Base-by-base conservation (phyloP, 2,329 filamentous ascomycete species). In the Phialocephala sp. region DNA sequence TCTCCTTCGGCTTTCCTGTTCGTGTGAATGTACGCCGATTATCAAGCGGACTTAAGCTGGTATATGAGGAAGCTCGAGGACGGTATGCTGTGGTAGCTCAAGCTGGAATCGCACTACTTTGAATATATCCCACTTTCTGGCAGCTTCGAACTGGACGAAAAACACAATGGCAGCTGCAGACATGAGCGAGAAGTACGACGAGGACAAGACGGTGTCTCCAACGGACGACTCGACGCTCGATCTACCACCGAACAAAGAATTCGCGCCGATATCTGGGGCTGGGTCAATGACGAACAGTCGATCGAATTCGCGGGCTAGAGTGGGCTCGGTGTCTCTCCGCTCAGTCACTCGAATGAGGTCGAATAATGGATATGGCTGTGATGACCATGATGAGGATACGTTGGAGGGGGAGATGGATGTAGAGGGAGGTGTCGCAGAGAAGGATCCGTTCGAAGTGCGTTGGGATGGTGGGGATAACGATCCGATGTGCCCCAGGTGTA, bases 381-480 rank as follows among this genome's bases (percentile, higher is more conserved):
- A 76, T 47, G 71, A 75, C 55, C 60, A 75, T 66, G 72, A 72
- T 45, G 59, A 63, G 1, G 60, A 66, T 14, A 58, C 65, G 11
- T 58, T 39, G 11, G 60, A 60, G 4, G 50, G 50, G 14, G 69
- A 68, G 1, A 61, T 54, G 2, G 67, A 68, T 52, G 52, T 59
- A 1, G 61, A 67, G n/a, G 63, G 60, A 55, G 73, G 67, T 41
- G 73, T 68, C 32, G 63, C 67, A n/a, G 72, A 72, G 32, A 79
- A 78, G 54, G 80, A 83, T 61, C 79, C 80, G 2, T 94, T 87
- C 72, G 85, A 92, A 67, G 93, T 98, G 22, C 78, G 78, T 8
- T 97, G 91, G 85, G 90, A 94, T 45, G 87, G 86, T 15, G 84
- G 83, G 5, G 89, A 93, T 65, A 79, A 82, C 57, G 94, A 97